Percentiles rank a stretch among this genome's conserved stretches.
Conservation (phyloP, 2,329 filamentous ascomycete species). For the Pestalotiopsis sp. region DNA sequence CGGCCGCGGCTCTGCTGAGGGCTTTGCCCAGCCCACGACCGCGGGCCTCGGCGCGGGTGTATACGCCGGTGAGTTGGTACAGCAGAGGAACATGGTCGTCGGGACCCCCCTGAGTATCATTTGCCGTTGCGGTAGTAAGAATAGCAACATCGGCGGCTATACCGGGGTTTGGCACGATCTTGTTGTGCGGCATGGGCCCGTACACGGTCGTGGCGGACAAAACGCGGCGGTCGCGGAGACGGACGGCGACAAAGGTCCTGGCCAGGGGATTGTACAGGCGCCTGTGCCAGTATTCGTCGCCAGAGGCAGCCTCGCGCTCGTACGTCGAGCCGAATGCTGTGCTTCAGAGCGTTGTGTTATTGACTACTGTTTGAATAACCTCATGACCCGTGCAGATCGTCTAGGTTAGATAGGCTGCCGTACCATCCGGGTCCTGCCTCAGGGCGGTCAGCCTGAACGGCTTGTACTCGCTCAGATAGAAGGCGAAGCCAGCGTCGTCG, state of each 20-base stretch:
- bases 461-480: conserved; percentile 29
- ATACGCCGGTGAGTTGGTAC: conserved; percentile 37
- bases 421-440: conserved; percentile 19
- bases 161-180: conserved; percentile 21
- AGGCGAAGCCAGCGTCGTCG: conserved; percentile 25
- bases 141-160: conserved; percentile 10
- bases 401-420: neutral
- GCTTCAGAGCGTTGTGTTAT: neutral
- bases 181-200: conserved; percentile 27
- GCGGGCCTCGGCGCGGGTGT: conserved; percentile 35
- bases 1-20: conserved; percentile 29
- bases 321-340: conserved; percentile 39
- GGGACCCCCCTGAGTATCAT: neutral
- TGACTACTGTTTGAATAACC: neutral
- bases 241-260: conserved; percentile 33
- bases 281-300: conserved; percentile 34
- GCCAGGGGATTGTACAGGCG: conserved; percentile 35
- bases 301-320: conserved; percentile 33
- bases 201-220: conserved; percentile 32
- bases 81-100: conserved; percentile 16
- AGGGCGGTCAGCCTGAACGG: conserved; percentile 30
- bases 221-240: conserved; percentile 21
- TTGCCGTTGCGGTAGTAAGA: neutral
- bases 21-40: conserved; percentile 34
- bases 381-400: neutral